Evolutionary conservation across 116 monocot genomes (phyloP).

Genomic region (Zostera marina): DNA sequence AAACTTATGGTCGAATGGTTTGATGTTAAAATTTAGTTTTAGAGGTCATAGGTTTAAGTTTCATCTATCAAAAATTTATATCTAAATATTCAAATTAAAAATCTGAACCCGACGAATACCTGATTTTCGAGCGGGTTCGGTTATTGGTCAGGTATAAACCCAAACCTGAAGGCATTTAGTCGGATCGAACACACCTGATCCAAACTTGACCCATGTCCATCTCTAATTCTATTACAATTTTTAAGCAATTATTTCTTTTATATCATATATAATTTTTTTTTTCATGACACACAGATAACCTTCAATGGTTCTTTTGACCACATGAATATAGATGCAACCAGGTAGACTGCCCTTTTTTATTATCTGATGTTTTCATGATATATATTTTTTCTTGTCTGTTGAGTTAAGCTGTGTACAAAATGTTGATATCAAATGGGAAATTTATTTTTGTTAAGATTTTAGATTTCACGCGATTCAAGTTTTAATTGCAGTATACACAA

Average conservation of each 20-base stretch:
- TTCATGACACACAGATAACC: constrained; percentile 39
- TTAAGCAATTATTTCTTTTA: neutral
- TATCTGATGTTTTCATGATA: neutral
- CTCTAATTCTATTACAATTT: no score
- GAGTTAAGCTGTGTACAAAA: neutral
- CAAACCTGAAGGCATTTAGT: no score
- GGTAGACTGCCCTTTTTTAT: constrained; percentile 28
- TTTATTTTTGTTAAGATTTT: neutral
- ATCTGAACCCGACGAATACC: no score
- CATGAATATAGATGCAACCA: constrained; percentile 95
- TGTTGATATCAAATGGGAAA: neutral
- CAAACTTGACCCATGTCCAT: no score
- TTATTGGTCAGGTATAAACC: no score
- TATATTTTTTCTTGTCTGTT: neutral
- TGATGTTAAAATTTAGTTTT: no score
- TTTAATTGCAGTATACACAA: constrained; percentile 64
- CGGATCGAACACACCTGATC: no score
- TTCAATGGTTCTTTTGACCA: constrained; percentile 99
- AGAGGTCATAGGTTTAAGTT: no score
- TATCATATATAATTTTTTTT: neutral
- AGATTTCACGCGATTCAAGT: neutral
- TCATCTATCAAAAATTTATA: no score
- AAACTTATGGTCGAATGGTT: no score
- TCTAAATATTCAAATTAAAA: no score
- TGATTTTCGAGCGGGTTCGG: no score